Conservation (phyloP, 1,284 basidiomycete genomes). For the Melampsora larici-populina region DNA sequence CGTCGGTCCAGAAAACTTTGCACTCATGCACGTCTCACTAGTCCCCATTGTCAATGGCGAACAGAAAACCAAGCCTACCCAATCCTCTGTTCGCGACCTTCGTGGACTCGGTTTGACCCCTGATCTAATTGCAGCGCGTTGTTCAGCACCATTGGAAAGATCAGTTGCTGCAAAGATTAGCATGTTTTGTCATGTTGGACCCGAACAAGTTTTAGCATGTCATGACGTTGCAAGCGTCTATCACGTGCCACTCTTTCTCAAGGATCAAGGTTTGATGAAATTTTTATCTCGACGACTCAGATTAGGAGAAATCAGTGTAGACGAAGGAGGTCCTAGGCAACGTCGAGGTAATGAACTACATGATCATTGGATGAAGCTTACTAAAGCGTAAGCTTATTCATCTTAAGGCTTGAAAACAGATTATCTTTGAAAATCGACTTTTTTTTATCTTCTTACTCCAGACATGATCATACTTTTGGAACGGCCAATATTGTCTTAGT, state of each 20-base stretch:
- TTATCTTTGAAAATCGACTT: not conserved
- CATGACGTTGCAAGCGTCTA: constrained; percentile 97
- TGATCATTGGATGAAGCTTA: constrained; percentile 77
- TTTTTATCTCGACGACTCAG: constrained; percentile 80
- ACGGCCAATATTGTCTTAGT: constrained; percentile 86
- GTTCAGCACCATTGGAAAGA: constrained; percentile 65
- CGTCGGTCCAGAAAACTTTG: constrained; percentile 95
- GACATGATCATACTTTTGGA: constrained; percentile 62
- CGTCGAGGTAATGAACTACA: constrained; percentile 66
- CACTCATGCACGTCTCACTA: constrained; percentile 94
- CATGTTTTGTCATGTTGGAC: constrained; percentile 97
- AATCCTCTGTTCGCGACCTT: constrained; percentile 91
- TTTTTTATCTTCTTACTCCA: constrained; percentile 22
- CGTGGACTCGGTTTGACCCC: constrained; percentile 89
- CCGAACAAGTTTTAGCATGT: constrained; percentile 91
- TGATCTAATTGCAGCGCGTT: constrained; percentile 93
- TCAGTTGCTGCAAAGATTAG: constrained; percentile 92
- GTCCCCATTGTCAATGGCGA: constrained; percentile 98
- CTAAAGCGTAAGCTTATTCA: constrained; percentile 61
- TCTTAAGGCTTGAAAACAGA: not conserved
- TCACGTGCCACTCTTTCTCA: constrained; percentile 89
- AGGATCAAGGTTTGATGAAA: constrained; percentile 83
- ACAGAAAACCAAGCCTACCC: constrained; percentile 98
- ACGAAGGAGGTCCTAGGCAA: constrained; percentile 58
- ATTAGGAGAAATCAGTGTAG: constrained; percentile 64